Evolutionary conservation across 2,329 filamentous ascomycete genomes (phyloP), one percentile per base, ranked within the genome.

Genomic region (Trichoderma sp.): DNA sequence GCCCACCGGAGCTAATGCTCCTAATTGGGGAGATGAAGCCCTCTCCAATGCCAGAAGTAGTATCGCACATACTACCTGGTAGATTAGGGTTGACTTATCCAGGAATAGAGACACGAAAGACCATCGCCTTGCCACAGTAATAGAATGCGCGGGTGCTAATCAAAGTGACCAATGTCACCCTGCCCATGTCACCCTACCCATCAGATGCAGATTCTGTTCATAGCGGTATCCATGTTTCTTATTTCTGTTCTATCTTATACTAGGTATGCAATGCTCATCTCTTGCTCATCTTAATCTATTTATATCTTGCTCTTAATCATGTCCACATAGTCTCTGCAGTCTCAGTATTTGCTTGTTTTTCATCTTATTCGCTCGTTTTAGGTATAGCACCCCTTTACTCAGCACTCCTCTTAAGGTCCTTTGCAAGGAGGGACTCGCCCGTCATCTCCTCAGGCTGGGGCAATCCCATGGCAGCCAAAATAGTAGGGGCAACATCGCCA

Each of bases 401-500:
- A 47, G 78, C 77, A 57, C 73, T 73, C 67, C 80, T 76, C 79
- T 82, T 81, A 65, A 91, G 76, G 84, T 86, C 80, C 89, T 94
- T 97, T 78, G 94, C 84, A 76, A 99, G 86, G 78, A 99, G 87
- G 83, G 90, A 97, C 79, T 86, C 85, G 72, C 96, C 95, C 72
- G 92, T 93, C 96, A 99, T 99, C 82, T 95, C 95, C 78, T 93
- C 89, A 6, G 96, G 95, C 82, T 97, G 90, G 62, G 93, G 89
- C 73, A 99, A 86, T 36, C 96, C 96, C 95, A 99, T 98, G 78
- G 91, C 90, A 6, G 90, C 92, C 57, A 99, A 88, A 72, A 99
- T 82, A 17, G 96, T 99, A n/a, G 96, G 96, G 8, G 96, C 96
- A 39, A 99, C 96, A 79, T 99, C 96, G 73, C 96, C 96, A 26